Percentiles rank a stretch among this genome's conserved stretches.
phyloP scores from a whole-genome alignment of 1,284 basidiomycete species.

The Tilletia setariae region DNA sequence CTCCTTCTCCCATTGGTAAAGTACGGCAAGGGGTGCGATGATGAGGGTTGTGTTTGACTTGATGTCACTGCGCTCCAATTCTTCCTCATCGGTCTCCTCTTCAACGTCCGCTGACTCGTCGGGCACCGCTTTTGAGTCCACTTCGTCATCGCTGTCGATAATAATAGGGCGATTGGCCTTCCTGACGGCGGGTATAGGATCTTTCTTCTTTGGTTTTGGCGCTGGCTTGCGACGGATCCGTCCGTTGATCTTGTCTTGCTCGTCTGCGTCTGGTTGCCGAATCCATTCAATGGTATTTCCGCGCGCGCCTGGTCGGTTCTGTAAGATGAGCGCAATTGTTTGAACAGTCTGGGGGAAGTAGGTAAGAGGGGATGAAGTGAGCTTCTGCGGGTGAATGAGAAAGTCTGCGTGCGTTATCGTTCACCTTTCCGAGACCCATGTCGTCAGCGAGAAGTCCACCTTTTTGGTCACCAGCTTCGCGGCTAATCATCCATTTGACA shows the following conservation, averaged over 20 bases:
- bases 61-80: conserved; percentile 26
- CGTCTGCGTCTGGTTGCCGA: not conserved
- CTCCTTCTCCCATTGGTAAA: conserved; percentile 88
- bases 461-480: conserved; percentile 68
- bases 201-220: not conserved
- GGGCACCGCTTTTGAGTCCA: not conserved
- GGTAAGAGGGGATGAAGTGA: not conserved
- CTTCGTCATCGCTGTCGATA: conserved; percentile 13
- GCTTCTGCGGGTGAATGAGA: not conserved
- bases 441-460: conserved; percentile 92
- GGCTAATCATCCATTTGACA: conserved; percentile 78
- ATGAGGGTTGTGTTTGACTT: conserved; percentile 38
- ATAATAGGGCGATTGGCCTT: not conserved
- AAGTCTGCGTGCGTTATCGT: not conserved
- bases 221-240: not conserved
- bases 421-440: conserved; percentile 62
- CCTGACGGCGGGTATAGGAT: not conserved
- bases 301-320: conserved; percentile 19
- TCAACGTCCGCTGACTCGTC: not conserved
- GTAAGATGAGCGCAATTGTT: conserved; percentile 74
- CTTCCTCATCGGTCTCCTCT: conserved; percentile 9
- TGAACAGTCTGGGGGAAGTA: conserved; percentile 86
- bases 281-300: conserved; percentile 12
- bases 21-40: conserved; percentile 63
- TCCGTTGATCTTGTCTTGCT: conserved; percentile 6